Percentiles rank a stretch among this genome's conserved stretches.
Evolutionary conservation across 257 asterid genomes (phyloP).

Genomic region (Solanum clarkiae): DNA sequence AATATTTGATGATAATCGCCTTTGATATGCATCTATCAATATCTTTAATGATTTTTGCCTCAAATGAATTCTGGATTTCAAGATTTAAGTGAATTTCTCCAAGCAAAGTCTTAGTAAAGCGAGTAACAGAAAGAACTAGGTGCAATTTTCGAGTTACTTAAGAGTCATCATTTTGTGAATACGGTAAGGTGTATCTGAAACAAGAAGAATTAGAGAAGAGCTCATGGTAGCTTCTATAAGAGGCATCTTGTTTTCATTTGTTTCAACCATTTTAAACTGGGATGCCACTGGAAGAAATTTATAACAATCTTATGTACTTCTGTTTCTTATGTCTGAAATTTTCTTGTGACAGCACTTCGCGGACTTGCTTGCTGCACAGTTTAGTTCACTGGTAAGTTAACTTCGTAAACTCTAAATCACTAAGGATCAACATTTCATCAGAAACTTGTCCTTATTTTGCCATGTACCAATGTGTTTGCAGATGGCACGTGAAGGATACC

Average conservation of each 20-base stretch:
- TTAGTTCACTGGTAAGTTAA: slow-evolving; percentile 54
- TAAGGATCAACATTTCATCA: background rate
- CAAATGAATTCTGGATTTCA: background rate
- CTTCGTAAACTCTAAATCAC: background rate
- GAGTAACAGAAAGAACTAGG: background rate
- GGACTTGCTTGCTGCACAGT: slow-evolving; percentile 85
- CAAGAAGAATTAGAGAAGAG: background rate
- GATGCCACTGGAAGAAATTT: background rate
- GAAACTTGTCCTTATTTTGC: background rate
- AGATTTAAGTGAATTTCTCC: background rate
- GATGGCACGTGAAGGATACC: slow-evolving; percentile 79
- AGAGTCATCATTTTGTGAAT: background rate
- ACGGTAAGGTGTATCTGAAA: background rate
- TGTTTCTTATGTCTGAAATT: slow-evolving; percentile 2
- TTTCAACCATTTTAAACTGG: background rate
- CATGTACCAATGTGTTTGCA: slow-evolving; percentile 13
- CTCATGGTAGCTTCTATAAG: background rate
- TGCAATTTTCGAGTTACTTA: background rate
- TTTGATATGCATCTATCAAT: background rate
- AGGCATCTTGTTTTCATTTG: background rate
- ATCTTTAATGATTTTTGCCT: background rate
- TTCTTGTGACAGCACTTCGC: slow-evolving; percentile 70
- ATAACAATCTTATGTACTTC: slow-evolving; percentile 3
- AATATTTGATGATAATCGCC: background rate
- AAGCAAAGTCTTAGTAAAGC: background rate